phyloP scores from a whole-genome alignment of 163 green algal genomes.

The Picocystis sp. region DNA sequence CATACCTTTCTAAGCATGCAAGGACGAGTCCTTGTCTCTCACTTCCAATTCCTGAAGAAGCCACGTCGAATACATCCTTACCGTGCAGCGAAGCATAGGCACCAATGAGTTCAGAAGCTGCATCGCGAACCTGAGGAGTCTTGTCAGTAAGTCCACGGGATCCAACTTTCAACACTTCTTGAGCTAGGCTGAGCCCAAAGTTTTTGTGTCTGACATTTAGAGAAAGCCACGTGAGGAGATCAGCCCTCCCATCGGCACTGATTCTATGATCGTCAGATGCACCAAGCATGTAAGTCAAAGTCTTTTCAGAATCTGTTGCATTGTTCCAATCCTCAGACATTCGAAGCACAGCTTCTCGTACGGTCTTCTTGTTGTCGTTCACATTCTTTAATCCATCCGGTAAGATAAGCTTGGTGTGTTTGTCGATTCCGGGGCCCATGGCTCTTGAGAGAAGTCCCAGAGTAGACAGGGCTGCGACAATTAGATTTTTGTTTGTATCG shows the following conservation, averaged over 20 bases:
- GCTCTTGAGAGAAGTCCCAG: constrained; percentile 17
- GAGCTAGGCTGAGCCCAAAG: not conserved
- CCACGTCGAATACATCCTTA: no score
- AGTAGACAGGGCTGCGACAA: not conserved
- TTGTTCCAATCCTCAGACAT: constrained; percentile 5
- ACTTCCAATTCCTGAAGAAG: no score
- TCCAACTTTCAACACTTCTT: not conserved
- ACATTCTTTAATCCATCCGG: constrained; percentile 8
- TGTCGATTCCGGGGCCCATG: constrained; percentile 18
- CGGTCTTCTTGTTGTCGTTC: constrained; percentile 10
- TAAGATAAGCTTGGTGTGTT: constrained; percentile 13
- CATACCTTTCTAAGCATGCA: no score
- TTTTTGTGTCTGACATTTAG: not conserved
- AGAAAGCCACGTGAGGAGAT: not conserved
- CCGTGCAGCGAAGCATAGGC: not conserved
- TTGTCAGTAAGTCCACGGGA: constrained; percentile 1
- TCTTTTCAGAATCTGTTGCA: not conserved
- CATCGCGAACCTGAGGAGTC: not conserved
- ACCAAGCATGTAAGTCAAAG: constrained; percentile 1
- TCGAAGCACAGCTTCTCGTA: constrained; percentile 8
- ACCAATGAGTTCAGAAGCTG: not conserved
- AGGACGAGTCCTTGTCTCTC: no score
- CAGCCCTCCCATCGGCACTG: constrained; percentile 3
- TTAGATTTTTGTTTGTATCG: constrained; percentile 57
- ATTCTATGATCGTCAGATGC: constrained; percentile 1